Conservation (phyloP, 306 rosid genomes). For the Pyrus bretschneideri region DNA sequence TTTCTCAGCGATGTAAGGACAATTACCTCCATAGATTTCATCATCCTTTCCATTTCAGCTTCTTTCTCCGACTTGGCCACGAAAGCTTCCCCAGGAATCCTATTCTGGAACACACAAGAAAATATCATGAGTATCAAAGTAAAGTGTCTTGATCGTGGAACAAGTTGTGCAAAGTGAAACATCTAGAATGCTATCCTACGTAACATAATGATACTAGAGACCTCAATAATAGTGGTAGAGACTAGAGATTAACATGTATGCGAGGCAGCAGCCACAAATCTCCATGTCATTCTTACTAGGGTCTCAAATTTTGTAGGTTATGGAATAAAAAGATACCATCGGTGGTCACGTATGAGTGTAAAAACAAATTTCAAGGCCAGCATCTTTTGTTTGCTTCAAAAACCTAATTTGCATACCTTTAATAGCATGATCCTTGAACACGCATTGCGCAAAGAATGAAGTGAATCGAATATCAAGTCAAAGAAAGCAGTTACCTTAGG, state of each 20-base stretch:
- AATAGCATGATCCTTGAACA: neutral
- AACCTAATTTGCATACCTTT: no score
- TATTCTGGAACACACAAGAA: conserved; percentile 40
- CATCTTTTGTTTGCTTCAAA: no score
- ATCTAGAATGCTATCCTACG: neutral
- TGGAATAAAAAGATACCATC: neutral
- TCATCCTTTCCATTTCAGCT: conserved; percentile 86
- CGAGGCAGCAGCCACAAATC: neutral
- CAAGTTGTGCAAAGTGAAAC: neutral
- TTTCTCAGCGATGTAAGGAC: neutral
- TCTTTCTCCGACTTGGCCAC: conserved; percentile 80
- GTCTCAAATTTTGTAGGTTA: neutral
- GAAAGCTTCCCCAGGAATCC: conserved; percentile 85
- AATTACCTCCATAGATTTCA: conserved; percentile 92
- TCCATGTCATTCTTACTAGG: neutral
- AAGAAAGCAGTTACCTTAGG: conserved; percentile 62
- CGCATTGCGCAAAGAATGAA: conserved; percentile 1
- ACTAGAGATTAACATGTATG: neutral
- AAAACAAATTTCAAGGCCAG: neutral
- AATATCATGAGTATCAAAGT: neutral
- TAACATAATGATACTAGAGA: neutral
- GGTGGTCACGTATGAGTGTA: neutral
- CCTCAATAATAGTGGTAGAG: neutral
- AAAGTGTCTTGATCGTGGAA: neutral
- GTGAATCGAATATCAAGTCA: conserved; percentile 13